Conservation (phyloP, 345 rosid genomes). For the Rhodamnia argentea region DNA sequence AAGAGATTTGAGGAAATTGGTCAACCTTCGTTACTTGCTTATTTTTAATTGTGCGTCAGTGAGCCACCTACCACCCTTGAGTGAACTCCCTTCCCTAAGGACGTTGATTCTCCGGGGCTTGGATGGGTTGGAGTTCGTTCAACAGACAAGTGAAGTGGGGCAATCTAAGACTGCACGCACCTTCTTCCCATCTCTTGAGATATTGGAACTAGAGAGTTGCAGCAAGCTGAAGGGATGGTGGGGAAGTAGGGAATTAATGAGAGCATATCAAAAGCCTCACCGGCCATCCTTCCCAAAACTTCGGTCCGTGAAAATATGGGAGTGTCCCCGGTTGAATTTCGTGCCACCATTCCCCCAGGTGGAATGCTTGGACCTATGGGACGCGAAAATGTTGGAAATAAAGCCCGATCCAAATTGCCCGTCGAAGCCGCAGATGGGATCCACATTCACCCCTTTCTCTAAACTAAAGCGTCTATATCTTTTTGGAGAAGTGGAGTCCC, state of each 20-base stretch:
- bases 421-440: accelerated
- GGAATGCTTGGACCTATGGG: accelerated
- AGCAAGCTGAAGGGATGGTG: accelerated
- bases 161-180: background rate
- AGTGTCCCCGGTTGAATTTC: accelerated
- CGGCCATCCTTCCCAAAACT: background rate
- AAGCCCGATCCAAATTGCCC: background rate
- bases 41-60: too few relatives aligned
- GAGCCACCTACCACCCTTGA: too few relatives aligned
- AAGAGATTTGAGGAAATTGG: too few relatives aligned
- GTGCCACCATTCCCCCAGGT: background rate
- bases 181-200: background rate
- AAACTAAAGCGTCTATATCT: accelerated
- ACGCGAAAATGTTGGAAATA: background rate
- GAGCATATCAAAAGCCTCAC: background rate
- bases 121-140: background rate
- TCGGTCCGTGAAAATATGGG: accelerated
- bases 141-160: accelerated
- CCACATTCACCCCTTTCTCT: background rate
- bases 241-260: background rate
- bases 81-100: too few relatives aligned
- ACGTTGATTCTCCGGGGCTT: too few relatives aligned
- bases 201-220: accelerated
- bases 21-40: too few relatives aligned
- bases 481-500: accelerated